Conservation (phyloP, 352 stramenopile genomes). For the Phytopythium cucurbitacearum region DNA sequence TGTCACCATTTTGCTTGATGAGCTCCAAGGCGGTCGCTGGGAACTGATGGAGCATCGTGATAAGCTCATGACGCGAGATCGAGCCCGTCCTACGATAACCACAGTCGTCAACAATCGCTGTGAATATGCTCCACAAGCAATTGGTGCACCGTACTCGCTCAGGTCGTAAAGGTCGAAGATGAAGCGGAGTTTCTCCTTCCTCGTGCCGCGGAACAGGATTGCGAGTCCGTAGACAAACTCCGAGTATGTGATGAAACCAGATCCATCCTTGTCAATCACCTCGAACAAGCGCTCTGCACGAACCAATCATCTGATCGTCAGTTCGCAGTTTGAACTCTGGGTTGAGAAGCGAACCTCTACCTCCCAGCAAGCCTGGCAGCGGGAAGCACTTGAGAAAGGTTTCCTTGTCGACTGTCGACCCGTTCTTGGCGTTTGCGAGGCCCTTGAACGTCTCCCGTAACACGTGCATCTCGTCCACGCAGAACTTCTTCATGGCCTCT, state of each 20-base stretch:
- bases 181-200: slow-evolving; percentile 91
- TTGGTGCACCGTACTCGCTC: slow-evolving; percentile 41
- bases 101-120: slow-evolving; percentile 9
- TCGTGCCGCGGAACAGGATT: slow-evolving; percentile 78
- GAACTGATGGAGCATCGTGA: slow-evolving; percentile 86
- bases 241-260: slow-evolving; percentile 86
- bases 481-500: slow-evolving; percentile 73
- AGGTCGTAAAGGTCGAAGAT: slow-evolving; percentile 94
- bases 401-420: slow-evolving; percentile 85
- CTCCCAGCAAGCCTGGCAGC: slow-evolving; percentile 84
- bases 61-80: slow-evolving; percentile 81
- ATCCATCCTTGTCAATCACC: slow-evolving; percentile 89
- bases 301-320: background rate
- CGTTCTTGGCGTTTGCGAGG: slow-evolving; percentile 55
- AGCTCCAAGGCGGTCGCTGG: slow-evolving; percentile 65
- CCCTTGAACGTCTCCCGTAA: slow-evolving; percentile 80
- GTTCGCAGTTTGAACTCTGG: background rate
- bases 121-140: background rate
- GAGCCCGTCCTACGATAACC: slow-evolving; percentile 52
- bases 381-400: slow-evolving; percentile 94
- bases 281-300: slow-evolving; percentile 85
- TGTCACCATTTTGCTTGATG: slow-evolving; percentile 27
- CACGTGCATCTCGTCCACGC: slow-evolving; percentile 71
- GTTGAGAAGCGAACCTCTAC: slow-evolving; percentile 12
- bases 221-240: slow-evolving; percentile 91